Evolutionary conservation across 1,284 basidiomycete species (phyloP).

Genomic region (Uromyces viciae-fabae): DNA sequence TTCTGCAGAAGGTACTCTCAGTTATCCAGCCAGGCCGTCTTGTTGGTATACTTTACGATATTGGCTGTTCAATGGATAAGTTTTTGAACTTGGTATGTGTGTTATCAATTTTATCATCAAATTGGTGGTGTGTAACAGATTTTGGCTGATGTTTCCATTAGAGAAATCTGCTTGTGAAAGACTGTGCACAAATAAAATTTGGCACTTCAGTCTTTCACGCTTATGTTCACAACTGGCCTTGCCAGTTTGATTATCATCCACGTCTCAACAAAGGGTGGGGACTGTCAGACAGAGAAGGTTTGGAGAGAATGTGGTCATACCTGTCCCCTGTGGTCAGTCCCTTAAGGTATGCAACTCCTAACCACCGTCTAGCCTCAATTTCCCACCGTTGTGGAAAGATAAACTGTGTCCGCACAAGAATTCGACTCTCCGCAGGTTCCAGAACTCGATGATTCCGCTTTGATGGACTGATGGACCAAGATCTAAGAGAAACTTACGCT

Average conservation of each 20-base stretch:
- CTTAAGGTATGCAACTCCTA: conserved; percentile 8
- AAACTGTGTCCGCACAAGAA: too few relatives aligned
- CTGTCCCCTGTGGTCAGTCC: background rate
- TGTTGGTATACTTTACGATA: conserved; percentile 9
- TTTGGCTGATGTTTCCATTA: background rate
- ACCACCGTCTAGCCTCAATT: background rate
- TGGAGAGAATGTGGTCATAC: background rate
- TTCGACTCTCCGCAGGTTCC: too few relatives aligned
- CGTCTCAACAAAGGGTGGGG: background rate
- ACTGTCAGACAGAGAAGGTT: background rate
- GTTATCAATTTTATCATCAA: background rate
- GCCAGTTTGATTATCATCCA: conserved; percentile 13
- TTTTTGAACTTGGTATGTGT: background rate
- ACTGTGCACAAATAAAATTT: background rate
- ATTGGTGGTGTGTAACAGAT: background rate
- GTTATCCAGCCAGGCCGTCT: background rate
- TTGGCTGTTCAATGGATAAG: conserved; percentile 18
- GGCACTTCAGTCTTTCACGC: conserved; percentile 20
- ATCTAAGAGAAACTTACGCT: too few relatives aligned
- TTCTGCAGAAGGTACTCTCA: background rate
- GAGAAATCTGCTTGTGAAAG: background rate
- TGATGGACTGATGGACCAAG: too few relatives aligned
- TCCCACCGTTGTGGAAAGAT: background rate
- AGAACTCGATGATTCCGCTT: too few relatives aligned
- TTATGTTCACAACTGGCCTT: conserved; percentile 7